Conservation (phyloP, 2,329 filamentous ascomycete species). For the Aspergillus neotritici region DNA sequence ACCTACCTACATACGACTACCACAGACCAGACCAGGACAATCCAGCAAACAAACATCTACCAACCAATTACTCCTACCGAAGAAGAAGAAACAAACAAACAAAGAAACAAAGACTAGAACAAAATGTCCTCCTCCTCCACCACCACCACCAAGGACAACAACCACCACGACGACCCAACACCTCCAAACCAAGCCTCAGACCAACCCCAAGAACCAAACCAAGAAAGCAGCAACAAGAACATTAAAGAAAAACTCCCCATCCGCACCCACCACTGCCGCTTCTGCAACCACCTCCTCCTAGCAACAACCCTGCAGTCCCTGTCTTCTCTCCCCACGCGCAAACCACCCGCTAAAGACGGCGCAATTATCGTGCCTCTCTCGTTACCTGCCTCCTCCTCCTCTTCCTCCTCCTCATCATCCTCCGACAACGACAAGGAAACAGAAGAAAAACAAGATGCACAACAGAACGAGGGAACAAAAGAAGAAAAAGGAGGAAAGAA, state of each 20-base stretch:
- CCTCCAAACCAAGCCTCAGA: neutral
- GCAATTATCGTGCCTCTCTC: constrained; percentile 51
- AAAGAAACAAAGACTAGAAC: too few relatives aligned
- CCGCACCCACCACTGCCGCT: constrained; percentile 55
- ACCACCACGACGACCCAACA: neutral
- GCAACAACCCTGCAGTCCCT: constrained; percentile 51
- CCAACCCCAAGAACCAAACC: neutral
- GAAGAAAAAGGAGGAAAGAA: constrained; percentile 12
- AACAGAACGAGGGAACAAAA: constrained; percentile 16
- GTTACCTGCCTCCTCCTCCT: constrained; percentile 33
- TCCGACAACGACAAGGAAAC: neutral
- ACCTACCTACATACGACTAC: too few relatives aligned
- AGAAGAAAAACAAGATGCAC: constrained; percentile 16
- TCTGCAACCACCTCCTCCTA: constrained; percentile 61
- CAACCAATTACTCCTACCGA: too few relatives aligned
- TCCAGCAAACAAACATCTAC: too few relatives aligned
- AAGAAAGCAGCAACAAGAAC: constrained; percentile 3
- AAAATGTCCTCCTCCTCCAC: neutral
- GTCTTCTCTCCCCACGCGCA: constrained; percentile 48
- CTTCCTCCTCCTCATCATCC: neutral
- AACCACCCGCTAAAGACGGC: constrained; percentile 45
- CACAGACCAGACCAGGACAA: too few relatives aligned
- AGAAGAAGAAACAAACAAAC: too few relatives aligned
- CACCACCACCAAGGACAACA: neutral
- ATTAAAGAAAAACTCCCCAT: constrained; percentile 25